Conservation (phyloP, 164 flowering plant genomes). For the Vitis cinerea region DNA sequence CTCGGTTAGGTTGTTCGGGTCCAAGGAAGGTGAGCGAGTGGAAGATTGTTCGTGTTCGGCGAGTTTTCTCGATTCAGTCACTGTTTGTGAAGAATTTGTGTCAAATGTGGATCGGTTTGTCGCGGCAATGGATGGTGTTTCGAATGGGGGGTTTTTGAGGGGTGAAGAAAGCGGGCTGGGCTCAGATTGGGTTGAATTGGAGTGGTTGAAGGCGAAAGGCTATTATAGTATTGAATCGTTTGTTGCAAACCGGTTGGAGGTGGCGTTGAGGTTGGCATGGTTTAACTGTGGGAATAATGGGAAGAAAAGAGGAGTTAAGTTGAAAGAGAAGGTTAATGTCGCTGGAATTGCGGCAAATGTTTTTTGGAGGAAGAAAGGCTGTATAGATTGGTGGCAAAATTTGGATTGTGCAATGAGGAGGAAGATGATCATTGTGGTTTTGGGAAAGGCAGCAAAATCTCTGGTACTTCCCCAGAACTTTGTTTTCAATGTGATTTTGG, state of each 20-base stretch:
- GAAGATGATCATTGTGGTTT: conserved; percentile 33
- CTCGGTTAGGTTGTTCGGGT: conserved; percentile 49
- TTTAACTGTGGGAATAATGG: conserved; percentile 41
- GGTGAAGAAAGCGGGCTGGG: conserved; percentile 57
- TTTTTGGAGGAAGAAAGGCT: conserved; percentile 88
- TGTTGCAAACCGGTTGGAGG: conserved; percentile 74
- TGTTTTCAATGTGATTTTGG: neutral
- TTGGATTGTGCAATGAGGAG: conserved; percentile 48
- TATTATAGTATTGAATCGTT: conserved; percentile 79
- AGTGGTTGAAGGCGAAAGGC: conserved; percentile 84
- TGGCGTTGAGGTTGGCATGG: conserved; percentile 82
- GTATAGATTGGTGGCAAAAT: conserved; percentile 85
- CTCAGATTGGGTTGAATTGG: conserved; percentile 69
- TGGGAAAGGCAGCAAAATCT: conserved; percentile 62
- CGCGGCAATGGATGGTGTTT: conserved; percentile 61
- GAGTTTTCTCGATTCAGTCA: conserved; percentile 47
- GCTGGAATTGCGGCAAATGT: conserved; percentile 70
- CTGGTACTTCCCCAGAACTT: conserved; percentile 54
- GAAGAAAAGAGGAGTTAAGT: conserved; percentile 61
- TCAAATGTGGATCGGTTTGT: conserved; percentile 61
- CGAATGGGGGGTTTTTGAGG: conserved; percentile 68
- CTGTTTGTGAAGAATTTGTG: conserved; percentile 64
- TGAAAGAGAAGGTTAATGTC: conserved; percentile 53
- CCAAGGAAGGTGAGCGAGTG: conserved; percentile 49
- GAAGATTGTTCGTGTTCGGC: conserved; percentile 25